Evolutionary conservation across 495 filamentous ascomycete species (phyloP), one percentile per base, ranked within the genome.

Genomic region (Aspergillus affinis): DNA sequence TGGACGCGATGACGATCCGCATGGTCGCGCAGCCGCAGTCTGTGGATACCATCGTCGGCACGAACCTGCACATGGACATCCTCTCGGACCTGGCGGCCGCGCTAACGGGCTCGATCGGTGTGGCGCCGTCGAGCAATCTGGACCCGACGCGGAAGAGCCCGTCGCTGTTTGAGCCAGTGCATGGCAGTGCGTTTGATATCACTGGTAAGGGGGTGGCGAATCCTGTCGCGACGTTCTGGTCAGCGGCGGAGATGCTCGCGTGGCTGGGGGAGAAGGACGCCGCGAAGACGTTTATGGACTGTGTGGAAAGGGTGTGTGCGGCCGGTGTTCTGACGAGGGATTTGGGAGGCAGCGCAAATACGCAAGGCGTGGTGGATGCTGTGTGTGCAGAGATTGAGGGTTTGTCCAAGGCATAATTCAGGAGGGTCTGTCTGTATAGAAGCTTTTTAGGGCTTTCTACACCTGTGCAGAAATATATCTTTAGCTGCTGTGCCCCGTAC

Each of bases 121-220:
- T 84, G 51, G 82, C 81, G 5, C 83, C 86, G 13, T 82, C 81
- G 0, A 81, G 77, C 55, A 88, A 88, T 60, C 78, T 88, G 5
- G 85, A 88, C 62, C 85, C 86, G 4, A 87, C 82, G 4, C 71
- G 85, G 48, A 57, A 80, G 69, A 78, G 79, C 57, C 85, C 86
- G 1, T 83, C 78, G 29, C 82, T 88, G 76, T 88, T 88, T 61
- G 86, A 88, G 74, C 85, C 85, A 0, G 86, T 88, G 32, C 86
- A 88, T 61, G 86, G 86, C 0, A 82, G 78, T 45, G 86, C 86
- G 1, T 87, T 87, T 13, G 88, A 90, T 62, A 90, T 91, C 53
- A 84, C 85, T 4, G 88, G 88, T 0, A 86, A 86, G 69, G 87
- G 86, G 0, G 76, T 89, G 29, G 88, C 88, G 6, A 91, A 91